Base-by-base conservation (phyloP, 441 rosid genomes). In the Francoa sonchifolia region DNA sequence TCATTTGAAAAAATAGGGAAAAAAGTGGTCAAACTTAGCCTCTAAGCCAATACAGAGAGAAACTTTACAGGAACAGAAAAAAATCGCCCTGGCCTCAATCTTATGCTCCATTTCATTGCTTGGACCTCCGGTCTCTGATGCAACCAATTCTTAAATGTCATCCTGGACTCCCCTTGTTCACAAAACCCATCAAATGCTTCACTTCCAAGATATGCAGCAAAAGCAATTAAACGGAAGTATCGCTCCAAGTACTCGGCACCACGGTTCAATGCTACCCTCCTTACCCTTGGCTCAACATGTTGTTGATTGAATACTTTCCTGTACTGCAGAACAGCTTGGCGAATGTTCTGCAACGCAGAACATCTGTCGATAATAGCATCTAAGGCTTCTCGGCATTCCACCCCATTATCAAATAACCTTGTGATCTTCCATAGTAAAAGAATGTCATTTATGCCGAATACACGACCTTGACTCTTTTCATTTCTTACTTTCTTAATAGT, bases 151-250 rank as follows among this genome's bases (percentile, higher is more conserved):
- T 83, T 87, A 65, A 79, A 92, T 20, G 92, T 81, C 82, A 81
- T 74, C 67, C 57, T 79, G 42, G 68, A 50, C 46, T 66, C 77
- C 59, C 94, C 99, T 72, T 79, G 82, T 28, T 71, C 78, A 54
- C 94, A 86, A 50, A 73, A 79, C 22, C 82, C 93, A 61, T 92
- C 94, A 62, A 83, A 77, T 59, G 94, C 87, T 69, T 77, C 78
- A 62, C 97, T 87, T 62, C 99, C 99, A 59, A 92, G 87, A 69
- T 92, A 92, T 20, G 99, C 94, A 27, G 99, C 86, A 67, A 92
- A 92, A 27, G 97, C 92, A 71, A 92, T 87, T 67, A 92, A 68
- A 36, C 82, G 79, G 44, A 87, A 87, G 62, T 92, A 92, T 44
- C 95, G 58, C 62, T 92, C 97, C 68, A 92, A 65, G 58, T 87